Conservation (phyloP, 164 flowering plant genomes). For the Taxillus chinensis region DNA sequence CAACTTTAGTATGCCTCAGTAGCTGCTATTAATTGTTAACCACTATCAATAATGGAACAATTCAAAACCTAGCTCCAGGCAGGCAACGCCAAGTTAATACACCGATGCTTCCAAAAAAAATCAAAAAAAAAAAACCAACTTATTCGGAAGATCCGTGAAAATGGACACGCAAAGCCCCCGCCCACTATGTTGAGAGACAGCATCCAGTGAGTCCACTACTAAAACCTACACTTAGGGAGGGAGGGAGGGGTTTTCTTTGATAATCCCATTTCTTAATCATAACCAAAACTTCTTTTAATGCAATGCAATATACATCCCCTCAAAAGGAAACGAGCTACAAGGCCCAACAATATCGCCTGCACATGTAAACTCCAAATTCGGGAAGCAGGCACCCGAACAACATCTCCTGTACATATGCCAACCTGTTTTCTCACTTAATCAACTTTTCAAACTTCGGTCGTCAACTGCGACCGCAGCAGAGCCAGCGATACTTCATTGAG, state of each 20-base stretch:
- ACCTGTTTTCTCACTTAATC: no score
- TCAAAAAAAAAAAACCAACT: slow-evolving; percentile 2
- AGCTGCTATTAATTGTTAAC: no score
- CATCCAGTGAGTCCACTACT: not conserved
- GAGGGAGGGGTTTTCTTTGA: not conserved
- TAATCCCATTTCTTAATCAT: not conserved
- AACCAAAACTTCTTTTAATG: not conserved
- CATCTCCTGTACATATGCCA: not conserved
- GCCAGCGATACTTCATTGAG: no score
- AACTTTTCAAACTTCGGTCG: no score
- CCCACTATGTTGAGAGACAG: not conserved
- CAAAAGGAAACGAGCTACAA: not conserved
- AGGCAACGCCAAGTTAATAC: no score
- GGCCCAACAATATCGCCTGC: not conserved
- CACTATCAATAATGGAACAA: no score
- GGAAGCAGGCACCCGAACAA: not conserved
- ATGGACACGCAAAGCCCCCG: not conserved
- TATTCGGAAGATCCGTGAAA: slow-evolving; percentile 5
- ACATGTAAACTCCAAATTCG: not conserved
- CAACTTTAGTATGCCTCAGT: no score
- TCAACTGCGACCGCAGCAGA: no score
- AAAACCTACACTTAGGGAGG: slow-evolving; percentile 1
- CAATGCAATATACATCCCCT: not conserved
- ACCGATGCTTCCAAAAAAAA: no score
- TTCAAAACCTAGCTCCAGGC: no score